Percentiles rank a stretch among this genome's conserved stretches.
These are phyloP conservation scores for Mucuna pruriens DNA, from an alignment of 306 rosid species.

Conservation along the genomic window DNA sequence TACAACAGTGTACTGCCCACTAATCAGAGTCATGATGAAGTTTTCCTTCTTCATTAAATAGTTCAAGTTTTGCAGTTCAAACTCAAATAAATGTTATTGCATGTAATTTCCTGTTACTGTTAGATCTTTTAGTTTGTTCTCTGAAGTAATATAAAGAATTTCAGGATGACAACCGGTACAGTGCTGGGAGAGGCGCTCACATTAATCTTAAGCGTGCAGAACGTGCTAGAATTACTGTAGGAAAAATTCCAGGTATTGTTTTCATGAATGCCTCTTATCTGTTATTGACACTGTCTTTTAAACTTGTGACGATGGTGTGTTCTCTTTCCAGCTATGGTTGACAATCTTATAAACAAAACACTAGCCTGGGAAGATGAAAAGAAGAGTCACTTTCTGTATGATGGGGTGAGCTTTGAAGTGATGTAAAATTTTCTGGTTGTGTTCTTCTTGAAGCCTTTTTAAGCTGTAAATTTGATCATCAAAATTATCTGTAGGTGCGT, in stretches of 20 bases:
- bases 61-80: conserved; percentile 3
- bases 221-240: conserved; percentile 81
- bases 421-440: conserved; percentile 5
- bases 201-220: conserved; percentile 96
- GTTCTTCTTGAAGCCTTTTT: background rate
- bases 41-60: background rate
- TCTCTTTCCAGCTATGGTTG: conserved; percentile 78
- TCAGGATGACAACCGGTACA: conserved; percentile 89
- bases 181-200: conserved; percentile 93
- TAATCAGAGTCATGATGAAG: background rate
- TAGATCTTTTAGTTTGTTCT: conserved; percentile 36
- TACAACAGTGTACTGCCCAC: background rate
- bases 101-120: background rate
- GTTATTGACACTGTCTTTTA: conserved; percentile 23
- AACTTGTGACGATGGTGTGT: conserved; percentile 36
- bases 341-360: conserved; percentile 78
- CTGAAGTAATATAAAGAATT: conserved; percentile 35
- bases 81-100: conserved; percentile 18
- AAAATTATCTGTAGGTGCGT: conserved; percentile 59
- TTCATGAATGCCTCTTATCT: conserved; percentile 15
- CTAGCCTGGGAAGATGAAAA: conserved; percentile 88
- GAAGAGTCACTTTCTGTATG: conserved; percentile 73
- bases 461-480: conserved; percentile 18
- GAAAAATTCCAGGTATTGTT: conserved; percentile 87
- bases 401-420: conserved; percentile 74